Percentiles rank a stretch among this genome's conserved stretches.
Evolutionary conservation across 768 basidiomycete genomes (phyloP).

Genomic region (Agrocybe chaxingu): DNA sequence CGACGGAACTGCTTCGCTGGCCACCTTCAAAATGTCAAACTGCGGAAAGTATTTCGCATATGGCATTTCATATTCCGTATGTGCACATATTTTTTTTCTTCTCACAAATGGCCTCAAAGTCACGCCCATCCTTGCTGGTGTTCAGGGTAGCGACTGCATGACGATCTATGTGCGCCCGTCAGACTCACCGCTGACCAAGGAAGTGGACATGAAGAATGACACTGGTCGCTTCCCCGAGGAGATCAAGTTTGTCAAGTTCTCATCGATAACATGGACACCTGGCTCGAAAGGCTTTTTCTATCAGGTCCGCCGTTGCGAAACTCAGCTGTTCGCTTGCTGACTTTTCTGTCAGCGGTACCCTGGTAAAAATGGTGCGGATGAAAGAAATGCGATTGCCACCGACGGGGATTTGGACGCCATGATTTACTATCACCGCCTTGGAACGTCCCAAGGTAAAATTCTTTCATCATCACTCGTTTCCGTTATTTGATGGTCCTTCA

Average conservation of each 20-base stretch:
- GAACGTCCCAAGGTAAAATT: constrained; percentile 61
- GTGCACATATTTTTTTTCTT: constrained; percentile 19
- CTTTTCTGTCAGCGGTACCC: constrained; percentile 53
- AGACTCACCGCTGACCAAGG: constrained; percentile 48
- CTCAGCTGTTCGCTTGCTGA: neutral
- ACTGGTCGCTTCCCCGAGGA: constrained; percentile 59
- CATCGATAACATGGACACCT: constrained; percentile 66
- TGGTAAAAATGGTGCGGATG: constrained; percentile 42
- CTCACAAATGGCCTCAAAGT: neutral
- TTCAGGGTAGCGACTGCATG: constrained; percentile 70
- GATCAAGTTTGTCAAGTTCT: constrained; percentile 76
- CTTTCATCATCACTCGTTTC: neutral
- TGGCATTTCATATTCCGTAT: constrained; percentile 68
- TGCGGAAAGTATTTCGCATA: constrained; percentile 75
- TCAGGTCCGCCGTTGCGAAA: constrained; percentile 37
- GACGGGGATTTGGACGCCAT: constrained; percentile 63
- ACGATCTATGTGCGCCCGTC: constrained; percentile 69
- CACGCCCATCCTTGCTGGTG: constrained; percentile 4
- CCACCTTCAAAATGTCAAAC: constrained; percentile 57
- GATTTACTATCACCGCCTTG: constrained; percentile 74
- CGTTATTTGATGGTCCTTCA: constrained; percentile 1
- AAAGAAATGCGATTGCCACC: constrained; percentile 56
- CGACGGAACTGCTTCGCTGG: constrained; percentile 71
- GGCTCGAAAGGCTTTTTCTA: constrained; percentile 87
- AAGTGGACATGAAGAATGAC: constrained; percentile 40